phyloP scores from a whole-genome alignment of 805 yeast genomes.

The Wickerhamiella shivajii region DNA sequence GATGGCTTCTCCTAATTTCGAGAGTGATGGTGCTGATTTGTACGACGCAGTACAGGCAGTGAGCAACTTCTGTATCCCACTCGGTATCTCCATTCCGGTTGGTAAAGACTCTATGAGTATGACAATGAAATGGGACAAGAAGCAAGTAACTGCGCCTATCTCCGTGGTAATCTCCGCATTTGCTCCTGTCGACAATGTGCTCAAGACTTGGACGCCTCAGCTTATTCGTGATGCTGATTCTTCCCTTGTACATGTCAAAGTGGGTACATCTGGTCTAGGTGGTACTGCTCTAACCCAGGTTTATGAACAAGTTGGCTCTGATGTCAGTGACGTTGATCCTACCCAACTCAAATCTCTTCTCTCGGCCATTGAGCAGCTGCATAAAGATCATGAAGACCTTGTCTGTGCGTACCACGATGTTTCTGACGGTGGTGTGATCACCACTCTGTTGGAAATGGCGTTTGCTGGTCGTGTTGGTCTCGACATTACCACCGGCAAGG shows the following conservation, averaged over 20 bases:
- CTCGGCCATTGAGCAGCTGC: conserved; percentile 55
- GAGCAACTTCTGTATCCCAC: conserved; percentile 88
- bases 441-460: conserved; percentile 85
- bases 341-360: conserved; percentile 52
- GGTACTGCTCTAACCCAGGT: conserved; percentile 95
- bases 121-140: conserved; percentile 87
- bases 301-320: conserved; percentile 70
- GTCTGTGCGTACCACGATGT: conserved; percentile 89
- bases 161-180: conserved; percentile 85
- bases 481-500: conserved; percentile 32
- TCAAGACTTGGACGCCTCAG: conserved; percentile 92
- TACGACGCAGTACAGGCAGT: conserved; percentile 96
- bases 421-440: conserved; percentile 90
- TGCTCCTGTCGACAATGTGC: conserved; percentile 70
- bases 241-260: conserved; percentile 68
- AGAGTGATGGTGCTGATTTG: conserved; percentile 87
- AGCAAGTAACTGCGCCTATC: conserved; percentile 91
- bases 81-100: conserved; percentile 87
- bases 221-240: conserved; percentile 41
- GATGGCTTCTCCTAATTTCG: conserved; percentile 96
- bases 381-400: conserved; percentile 35
- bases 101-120: conserved; percentile 99
- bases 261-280: conserved; percentile 47
- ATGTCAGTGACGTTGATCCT: conserved; percentile 67
- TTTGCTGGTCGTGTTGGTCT: conserved; percentile 89